Evolutionary conservation across 371 early-diverging fungal genomes (phyloP), one percentile per base, ranked within the genome.

Genomic region (Rhizopus delemar): DNA sequence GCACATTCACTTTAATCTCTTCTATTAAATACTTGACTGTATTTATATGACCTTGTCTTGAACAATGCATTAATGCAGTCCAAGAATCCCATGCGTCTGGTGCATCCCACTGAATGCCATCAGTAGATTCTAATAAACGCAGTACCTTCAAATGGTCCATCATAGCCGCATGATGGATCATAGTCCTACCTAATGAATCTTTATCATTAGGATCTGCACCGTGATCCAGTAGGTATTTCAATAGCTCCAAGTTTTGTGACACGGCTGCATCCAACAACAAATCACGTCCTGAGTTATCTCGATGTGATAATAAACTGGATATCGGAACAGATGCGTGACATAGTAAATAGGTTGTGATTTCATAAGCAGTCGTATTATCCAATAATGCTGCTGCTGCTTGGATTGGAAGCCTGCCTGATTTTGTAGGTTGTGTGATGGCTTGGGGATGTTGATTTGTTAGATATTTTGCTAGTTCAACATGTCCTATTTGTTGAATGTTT

Each of bases 161-260:
- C 76, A 80, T 80, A 12, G 83, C 74, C 41, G 75, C 77, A 68
- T 78, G 76, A 65, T 82, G 83, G 34, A 77, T 65, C 50, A 73
- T 69, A 36, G 56, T 70, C 32, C 83, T 65, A 31, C 80, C 80
- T 8, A 80, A 49, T 28, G 75, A 64, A 49, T 80, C 83, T 4
- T 60, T 39, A 43, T 69, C 68, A 52, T 72, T 72, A 51, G 72
- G 67, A 62, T 74, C 52, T n/a, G 73, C 74, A 4, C 66, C 68
- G 38, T 68, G 53, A 15, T 62, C 62, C n/a, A 75, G 32, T 39
- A 80, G 59, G 31, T 56, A 66, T 41, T 63, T 43, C 9, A 77
- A 50, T 8, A 82, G 43, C 15, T 38, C 16, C 33, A 75, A 22
- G 43, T 78, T 77, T 46, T 71, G 70, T 46, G 77, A 57, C 6